Base-by-base conservation (phyloP, 495 filamentous ascomycete species). In the Glonium stellatum region DNA sequence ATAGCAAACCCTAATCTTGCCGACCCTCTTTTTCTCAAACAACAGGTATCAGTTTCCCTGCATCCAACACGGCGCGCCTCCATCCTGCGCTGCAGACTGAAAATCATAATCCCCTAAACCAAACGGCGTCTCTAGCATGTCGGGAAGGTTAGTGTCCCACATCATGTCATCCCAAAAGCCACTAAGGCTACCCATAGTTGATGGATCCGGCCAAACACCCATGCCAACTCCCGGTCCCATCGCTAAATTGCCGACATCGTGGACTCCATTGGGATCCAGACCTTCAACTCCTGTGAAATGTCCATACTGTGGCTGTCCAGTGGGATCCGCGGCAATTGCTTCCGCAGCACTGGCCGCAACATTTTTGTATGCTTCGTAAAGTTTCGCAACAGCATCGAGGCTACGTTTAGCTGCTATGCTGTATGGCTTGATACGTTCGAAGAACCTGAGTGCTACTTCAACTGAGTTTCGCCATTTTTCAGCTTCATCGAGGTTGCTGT, bases 331-430 rank as follows among this genome's bases (percentile, higher is more conserved):
- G 57, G 64, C 47, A 54, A 53, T 18, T 10, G 47, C 41, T 27
- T 42, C 23, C 57, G 63, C 51, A 58, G 53, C 21, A 57, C 46
- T 35, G 55, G 36, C 25, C 55, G 53, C 41, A 55, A 53, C 57
- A 23, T 62, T 56, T 53, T 71, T 71, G 58, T 65, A 68, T 0
- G 87, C 86, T 65, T 87, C 84, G 66, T 84, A 85, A 69, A 91
- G 86, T 59, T 82, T 78, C 62, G 79, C 78, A 39, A 91, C 78
- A 13, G 87, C 84, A 69, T 89, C 86, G 36, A 83, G 74, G 31
- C 81, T 86, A 27, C 85, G 79, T 64, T 84, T 82, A 0, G 87
- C 87, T 0, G 86, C 85, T 27, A 87, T 80, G 15, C 84, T 87
- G 79, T 82, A 89, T 55, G 82, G 79, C 60, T 84, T 78, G 79